These are phyloP conservation scores for Podila verticillata DNA, from an alignment of 192 early-diverging fungal genomes.

Conservation along the genomic window DNA sequence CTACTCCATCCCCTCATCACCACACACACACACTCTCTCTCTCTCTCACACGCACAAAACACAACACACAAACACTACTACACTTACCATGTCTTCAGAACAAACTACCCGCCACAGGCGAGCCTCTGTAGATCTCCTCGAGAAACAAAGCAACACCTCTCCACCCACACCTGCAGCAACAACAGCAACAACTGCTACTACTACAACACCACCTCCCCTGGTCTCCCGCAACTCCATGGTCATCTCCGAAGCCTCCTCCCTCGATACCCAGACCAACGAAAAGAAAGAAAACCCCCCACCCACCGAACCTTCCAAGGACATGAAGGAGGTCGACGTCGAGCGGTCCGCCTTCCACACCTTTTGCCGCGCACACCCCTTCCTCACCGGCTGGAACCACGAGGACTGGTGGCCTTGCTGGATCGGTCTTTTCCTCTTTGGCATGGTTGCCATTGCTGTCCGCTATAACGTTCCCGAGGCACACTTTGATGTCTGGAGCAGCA, in stretches of 20 bases:
- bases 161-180: background rate
- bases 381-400: constrained; percentile 63
- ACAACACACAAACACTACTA: no score
- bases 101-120: constrained; percentile 2
- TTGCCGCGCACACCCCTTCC: constrained; percentile 33
- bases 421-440: constrained; percentile 59
- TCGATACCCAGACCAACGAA: background rate
- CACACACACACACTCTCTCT: background rate
- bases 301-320: background rate
- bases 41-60: no score
- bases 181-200: background rate
- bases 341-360: constrained; percentile 2
- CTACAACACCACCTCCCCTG: background rate
- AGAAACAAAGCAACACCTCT: background rate
- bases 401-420: constrained; percentile 71
- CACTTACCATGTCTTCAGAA: background rate
- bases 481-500: constrained; percentile 52
- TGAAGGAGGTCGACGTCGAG: background rate
- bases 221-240: background rate
- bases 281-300: background rate
- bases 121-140: constrained; percentile 11
- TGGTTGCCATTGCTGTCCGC: constrained; percentile 51
- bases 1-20: no score
- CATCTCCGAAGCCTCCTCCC: constrained; percentile 2
- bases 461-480: constrained; percentile 53